Conservation (phyloP, 345 rosid species). For the Syzygium aqueum region DNA sequence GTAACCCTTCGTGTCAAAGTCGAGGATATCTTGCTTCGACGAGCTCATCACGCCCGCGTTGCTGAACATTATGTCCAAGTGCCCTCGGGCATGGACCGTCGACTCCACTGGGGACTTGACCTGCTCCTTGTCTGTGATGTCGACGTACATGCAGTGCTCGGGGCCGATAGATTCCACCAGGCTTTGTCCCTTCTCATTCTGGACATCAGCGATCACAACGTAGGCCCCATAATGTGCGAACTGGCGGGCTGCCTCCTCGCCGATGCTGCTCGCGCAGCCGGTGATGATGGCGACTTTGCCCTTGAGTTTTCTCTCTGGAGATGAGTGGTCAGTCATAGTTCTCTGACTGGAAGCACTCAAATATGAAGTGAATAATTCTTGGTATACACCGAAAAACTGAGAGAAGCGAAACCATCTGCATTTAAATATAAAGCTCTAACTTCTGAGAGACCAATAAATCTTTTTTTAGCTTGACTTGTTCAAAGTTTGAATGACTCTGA, state of each 20-base stretch:
- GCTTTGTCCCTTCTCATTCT: too few relatives aligned
- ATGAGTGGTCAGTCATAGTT: too few relatives aligned
- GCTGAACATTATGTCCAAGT: conserved; percentile 25
- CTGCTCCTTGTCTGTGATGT: conserved; percentile 23
- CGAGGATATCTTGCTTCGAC: conserved; percentile 1
- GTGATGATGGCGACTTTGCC: conserved; percentile 13
- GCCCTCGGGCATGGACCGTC: conserved; percentile 9
- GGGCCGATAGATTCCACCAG: conserved; percentile 9
- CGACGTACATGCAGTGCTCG: conserved; percentile 11
- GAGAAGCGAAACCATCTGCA: too few relatives aligned
- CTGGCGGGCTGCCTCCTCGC: conserved; percentile 1
- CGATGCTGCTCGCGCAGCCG: conserved; percentile 11
- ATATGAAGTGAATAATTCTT: too few relatives aligned
- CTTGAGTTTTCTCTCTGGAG: not conserved
- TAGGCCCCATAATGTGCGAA: not conserved
- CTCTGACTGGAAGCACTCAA: too few relatives aligned
- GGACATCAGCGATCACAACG: too few relatives aligned
- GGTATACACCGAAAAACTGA: too few relatives aligned
- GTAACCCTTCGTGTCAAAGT: not conserved
- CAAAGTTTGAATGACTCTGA: too few relatives aligned
- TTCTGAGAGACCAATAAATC: too few relatives aligned
- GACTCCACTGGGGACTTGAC: conserved; percentile 17
- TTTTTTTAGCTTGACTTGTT: too few relatives aligned
- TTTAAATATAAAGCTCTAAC: too few relatives aligned
- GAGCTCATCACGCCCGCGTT: conserved; percentile 14